Conservation (phyloP, 495 filamentous ascomycete genomes). For the Aspergillus heteromorphus region DNA sequence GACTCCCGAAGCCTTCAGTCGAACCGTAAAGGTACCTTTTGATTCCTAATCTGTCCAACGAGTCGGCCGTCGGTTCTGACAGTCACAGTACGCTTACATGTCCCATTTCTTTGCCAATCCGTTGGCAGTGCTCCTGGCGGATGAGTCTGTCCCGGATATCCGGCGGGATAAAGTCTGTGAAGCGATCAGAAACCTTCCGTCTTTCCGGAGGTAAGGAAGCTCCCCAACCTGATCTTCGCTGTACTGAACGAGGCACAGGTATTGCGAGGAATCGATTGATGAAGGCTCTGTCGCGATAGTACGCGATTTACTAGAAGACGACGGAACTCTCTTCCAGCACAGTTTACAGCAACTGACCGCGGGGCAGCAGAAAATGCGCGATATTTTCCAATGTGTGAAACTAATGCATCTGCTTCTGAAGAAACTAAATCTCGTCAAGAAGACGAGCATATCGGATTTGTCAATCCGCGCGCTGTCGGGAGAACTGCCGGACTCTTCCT, state of each 20-base stretch:
- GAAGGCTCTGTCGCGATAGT: constrained; percentile 34
- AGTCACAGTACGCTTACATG: constrained; percentile 80
- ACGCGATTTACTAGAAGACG: constrained; percentile 46
- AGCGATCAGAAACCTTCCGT: constrained; percentile 70
- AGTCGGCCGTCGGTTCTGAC: constrained; percentile 9
- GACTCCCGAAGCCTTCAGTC: constrained; percentile 73
- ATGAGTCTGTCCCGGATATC: constrained; percentile 25
- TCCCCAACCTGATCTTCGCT: background rate
- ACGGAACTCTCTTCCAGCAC: constrained; percentile 39
- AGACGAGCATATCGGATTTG: constrained; percentile 43
- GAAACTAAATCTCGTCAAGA: constrained; percentile 32
- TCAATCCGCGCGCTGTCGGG: constrained; percentile 53
- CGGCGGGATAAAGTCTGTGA: constrained; percentile 58
- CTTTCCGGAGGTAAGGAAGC: constrained; percentile 59
- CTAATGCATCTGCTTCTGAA: constrained; percentile 42
- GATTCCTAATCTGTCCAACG: background rate
- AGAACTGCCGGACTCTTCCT: constrained; percentile 46
- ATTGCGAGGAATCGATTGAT: constrained; percentile 43
- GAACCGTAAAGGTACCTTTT: constrained; percentile 65
- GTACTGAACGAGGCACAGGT: constrained; percentile 22
- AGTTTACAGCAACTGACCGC: constrained; percentile 25
- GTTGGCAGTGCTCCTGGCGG: constrained; percentile 58
- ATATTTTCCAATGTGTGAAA: constrained; percentile 42
- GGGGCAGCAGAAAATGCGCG: constrained; percentile 37
- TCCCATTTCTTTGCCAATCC: constrained; percentile 92